Conservation (phyloP, 306 rosid genomes). For the Gillenia trifoliata region DNA sequence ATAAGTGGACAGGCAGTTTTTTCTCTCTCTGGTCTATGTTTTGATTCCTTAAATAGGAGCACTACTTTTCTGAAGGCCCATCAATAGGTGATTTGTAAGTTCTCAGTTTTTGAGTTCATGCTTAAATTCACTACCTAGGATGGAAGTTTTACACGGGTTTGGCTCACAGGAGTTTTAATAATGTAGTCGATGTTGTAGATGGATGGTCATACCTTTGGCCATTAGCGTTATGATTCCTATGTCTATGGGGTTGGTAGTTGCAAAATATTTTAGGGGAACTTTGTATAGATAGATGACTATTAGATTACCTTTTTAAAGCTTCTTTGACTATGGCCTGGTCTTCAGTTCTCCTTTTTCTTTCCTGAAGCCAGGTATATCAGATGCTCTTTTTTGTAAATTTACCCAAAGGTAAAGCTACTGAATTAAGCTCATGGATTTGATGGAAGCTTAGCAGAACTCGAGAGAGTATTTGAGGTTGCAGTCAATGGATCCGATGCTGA, state of each 20-base stretch:
- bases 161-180: background rate
- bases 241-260: background rate
- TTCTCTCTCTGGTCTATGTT: background rate
- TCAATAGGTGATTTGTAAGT: background rate
- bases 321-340: conserved; percentile 51
- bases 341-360: conserved; percentile 70
- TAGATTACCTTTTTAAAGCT: conserved; percentile 27
- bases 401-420: conserved; percentile 86
- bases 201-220: conserved; percentile 11
- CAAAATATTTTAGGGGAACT: conserved; percentile 13
- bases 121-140: background rate
- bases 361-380: conserved; percentile 89
- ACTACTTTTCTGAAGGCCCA: background rate
- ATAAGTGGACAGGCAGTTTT: background rate
- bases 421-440: conserved; percentile 98
- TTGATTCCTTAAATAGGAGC: background rate
- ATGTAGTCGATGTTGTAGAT: background rate
- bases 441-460: conserved; percentile 99
- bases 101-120: background rate
- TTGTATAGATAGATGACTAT: conserved; percentile 23
- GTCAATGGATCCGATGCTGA: conserved; percentile 81
- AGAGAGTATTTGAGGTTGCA: conserved; percentile 81
- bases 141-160: background rate
- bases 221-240: conserved; percentile 11
- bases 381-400: conserved; percentile 89